Evolutionary conservation across 1,284 basidiomycete species (phyloP).

Genomic region (Trametes pubescens): DNA sequence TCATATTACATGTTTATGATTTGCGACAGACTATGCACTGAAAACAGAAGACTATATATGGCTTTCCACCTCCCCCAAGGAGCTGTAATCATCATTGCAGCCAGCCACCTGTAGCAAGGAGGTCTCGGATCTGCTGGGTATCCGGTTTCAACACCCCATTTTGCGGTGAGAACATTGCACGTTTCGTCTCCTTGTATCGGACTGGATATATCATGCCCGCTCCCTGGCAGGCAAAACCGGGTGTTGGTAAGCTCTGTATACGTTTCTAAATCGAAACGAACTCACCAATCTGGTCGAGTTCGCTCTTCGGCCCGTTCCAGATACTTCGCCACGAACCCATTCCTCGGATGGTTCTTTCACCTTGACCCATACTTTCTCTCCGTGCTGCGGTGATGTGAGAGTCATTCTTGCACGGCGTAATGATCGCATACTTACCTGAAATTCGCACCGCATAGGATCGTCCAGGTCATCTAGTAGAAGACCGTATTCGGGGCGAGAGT

Average conservation of each 20-base stretch:
- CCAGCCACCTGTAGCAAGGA: slow-evolving; percentile 57
- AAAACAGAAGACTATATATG: background rate
- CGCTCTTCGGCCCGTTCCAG: slow-evolving; percentile 18
- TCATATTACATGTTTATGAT: too few species aligned
- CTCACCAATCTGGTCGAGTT: slow-evolving; percentile 27
- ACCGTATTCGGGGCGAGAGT: too few species aligned
- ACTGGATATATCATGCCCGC: slow-evolving; percentile 62
- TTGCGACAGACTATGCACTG: too few species aligned
- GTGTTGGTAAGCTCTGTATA: background rate
- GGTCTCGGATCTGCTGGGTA: slow-evolving; percentile 45
- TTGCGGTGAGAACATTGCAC: slow-evolving; percentile 65
- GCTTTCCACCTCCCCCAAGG: background rate
- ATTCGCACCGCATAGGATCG: too few species aligned
- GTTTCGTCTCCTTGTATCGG: slow-evolving; percentile 47
- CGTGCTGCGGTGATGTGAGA: slow-evolving; percentile 18
- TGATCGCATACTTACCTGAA: background rate
- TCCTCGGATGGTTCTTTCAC: slow-evolving; percentile 28
- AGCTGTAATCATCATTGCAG: slow-evolving; percentile 31
- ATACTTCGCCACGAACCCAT: slow-evolving; percentile 21
- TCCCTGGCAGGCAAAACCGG: slow-evolving; percentile 39
- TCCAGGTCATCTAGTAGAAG: too few species aligned
- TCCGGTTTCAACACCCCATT: slow-evolving; percentile 72
- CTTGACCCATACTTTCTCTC: slow-evolving; percentile 22
- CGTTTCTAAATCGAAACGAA: background rate
- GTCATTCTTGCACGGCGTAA: background rate